Conservation (phyloP, 352 stramenopile species). For the Pythium pectinolyticum region DNA sequence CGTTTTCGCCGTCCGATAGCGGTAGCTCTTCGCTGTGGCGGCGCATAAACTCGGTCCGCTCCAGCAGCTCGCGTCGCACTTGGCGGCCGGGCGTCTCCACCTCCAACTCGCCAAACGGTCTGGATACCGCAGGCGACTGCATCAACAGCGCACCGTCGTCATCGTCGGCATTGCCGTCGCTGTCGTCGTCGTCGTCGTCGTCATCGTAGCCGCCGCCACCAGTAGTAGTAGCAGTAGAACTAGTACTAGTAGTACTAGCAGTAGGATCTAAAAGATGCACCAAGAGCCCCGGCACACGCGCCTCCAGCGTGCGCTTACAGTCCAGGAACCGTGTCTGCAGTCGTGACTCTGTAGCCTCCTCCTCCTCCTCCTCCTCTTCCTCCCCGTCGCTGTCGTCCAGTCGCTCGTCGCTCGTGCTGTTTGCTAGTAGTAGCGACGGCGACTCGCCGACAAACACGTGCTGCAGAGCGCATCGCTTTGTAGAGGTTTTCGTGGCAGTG, state of each 20-base stretch:
- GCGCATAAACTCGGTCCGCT: constrained; percentile 27
- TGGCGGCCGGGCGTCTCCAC: constrained; percentile 20
- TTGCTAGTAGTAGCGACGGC: no score
- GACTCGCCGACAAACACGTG: constrained; percentile 13
- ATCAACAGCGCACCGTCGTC: background rate
- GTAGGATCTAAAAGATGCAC: constrained; percentile 14
- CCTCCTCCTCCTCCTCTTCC: background rate
- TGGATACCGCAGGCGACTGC: background rate
- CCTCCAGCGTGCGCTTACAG: constrained; percentile 15
- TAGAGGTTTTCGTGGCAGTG: no score
- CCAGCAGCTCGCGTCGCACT: constrained; percentile 21
- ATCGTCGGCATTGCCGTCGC: background rate
- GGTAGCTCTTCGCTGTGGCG: constrained; percentile 30
- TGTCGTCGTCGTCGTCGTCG: background rate
- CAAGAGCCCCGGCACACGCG: background rate
- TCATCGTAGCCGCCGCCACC: background rate
- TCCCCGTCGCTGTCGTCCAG: constrained; percentile 16
- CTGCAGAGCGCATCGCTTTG: constrained; percentile 6
- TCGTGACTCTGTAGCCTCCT: background rate
- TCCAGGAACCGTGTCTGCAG: constrained; percentile 1
- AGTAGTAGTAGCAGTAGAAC: no score
- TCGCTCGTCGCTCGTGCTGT: constrained; percentile 10
- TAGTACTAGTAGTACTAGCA: no score
- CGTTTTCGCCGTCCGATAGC: constrained; percentile 19
- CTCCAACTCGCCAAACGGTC: constrained; percentile 1